Evolutionary conservation across 2,329 filamentous ascomycete genomes (phyloP), one percentile per base, ranked within the genome.

Genomic region (Exophiala mesophila): DNA sequence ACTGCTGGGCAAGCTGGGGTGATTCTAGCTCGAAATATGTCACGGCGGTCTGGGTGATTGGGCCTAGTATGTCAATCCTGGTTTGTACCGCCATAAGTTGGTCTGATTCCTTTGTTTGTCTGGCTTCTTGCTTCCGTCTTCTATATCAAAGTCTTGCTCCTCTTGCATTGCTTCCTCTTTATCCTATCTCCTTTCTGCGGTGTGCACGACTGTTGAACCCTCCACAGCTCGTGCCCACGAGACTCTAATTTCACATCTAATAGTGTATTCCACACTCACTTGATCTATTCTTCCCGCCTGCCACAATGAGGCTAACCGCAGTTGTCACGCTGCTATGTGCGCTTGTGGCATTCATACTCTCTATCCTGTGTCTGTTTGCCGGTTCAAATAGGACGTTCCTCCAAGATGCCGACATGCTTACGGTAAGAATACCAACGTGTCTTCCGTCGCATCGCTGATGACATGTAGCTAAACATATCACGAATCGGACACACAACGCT

Each of bases 321-420:
- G 50, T 77, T 15, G 53, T 78, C n/a, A 75, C 76, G 5, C 57
- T 70, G 30, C 52, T 71, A 31, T 69, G 72, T 49, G 69, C 72
- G 47, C 66, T 74, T 17, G 70, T 67, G 20, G 74, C 76, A 3
- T 72, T 81, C 29, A 67, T 81, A 15, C 69, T 83, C 31, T 70
- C 71, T 13, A 70, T 82, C 52, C 65, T 82, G 6, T 78, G 73
- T 56, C 66, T 83, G 45, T 80, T 80, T 53, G 78, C 79, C 1
- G 79, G 79, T 26, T 68, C 72, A 26, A 77, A 74, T 54, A 65
- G 63, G 38, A 66, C 64, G 12, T 72, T 80, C 53, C 70, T 83
- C 61, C 70, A 79, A 48, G 65, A 73, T 40, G 77, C 73, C 46
- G 65, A 76, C 44, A 63, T 82, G 21, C 57, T 82, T 26, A 78